Evolutionary conservation across 768 basidiomycete species (phyloP), one percentile per base, ranked within the genome.

Genomic region (Dentipellis fragilis): DNA sequence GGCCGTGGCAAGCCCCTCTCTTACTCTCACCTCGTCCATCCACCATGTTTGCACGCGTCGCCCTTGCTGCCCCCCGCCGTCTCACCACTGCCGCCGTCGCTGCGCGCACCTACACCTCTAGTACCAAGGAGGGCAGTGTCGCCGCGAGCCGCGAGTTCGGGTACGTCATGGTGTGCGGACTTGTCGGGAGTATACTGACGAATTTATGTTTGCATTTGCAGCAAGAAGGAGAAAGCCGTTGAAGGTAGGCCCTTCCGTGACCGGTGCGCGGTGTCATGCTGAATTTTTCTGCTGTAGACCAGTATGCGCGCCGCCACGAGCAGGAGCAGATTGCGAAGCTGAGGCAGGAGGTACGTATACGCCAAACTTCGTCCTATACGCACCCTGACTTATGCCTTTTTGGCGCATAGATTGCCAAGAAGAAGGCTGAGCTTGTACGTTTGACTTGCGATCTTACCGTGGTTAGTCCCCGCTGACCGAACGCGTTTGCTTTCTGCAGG

Each of bases 211-310:
- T 19, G 34, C 34, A 54, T 57, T 42, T 67, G 38, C 67, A 89
- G 87, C 63, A 80, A 81, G 69, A 87, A 80, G 69, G 87, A 88
- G 68, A 83, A 78, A 65, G 87, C 85, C 17, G 78, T 85, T 52
- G 87, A 89, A 71, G 75, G 79, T 75, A 57, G 36, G 63, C 21
- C 3, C 56, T 66, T 68, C 10, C 12, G n/a, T 14, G 8, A 21
- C n/a, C 22, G 14, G 29, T 6, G 29, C 29, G 6, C 29, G 29
- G 6, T 6, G 29, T 3, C 3, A 6, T 52, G 36, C n/a, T 63
- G 14, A 62, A 58, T 16, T 60, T 34, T 34, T n/a, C n/a, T 23
- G 17, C 49, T 37, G 38, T 60, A 89, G 87, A 86, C 56, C 77
- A 86, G 70, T 88, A 82, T 59, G 73, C 77, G 49, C 81, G 77